These are phyloP conservation scores for Plasmopara muralis DNA, from an alignment of 352 stramenopile genomes.

Conservation along the genomic window DNA sequence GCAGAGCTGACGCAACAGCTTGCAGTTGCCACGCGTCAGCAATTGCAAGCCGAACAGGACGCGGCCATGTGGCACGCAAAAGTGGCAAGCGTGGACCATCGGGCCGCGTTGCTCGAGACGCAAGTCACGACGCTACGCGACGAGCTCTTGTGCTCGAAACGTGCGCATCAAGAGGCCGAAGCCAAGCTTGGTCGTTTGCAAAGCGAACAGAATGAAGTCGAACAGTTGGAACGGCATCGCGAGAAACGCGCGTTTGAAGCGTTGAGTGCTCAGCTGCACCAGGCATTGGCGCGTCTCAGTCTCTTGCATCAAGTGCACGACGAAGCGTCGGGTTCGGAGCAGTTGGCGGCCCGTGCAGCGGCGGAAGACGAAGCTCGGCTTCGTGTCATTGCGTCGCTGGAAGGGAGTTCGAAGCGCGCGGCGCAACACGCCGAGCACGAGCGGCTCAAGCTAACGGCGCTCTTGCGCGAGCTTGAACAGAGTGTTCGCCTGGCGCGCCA, in stretches of 20 bases:
- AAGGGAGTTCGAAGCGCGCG: slow-evolving; percentile 45
- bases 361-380: slow-evolving; percentile 47
- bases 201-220: slow-evolving; percentile 32
- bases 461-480: slow-evolving; percentile 46
- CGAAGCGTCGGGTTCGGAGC: slow-evolving; percentile 25
- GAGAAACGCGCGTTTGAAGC: slow-evolving; percentile 42
- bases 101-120: slow-evolving; percentile 12
- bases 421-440: slow-evolving; percentile 56
- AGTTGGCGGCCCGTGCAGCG: slow-evolving; percentile 17
- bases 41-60: slow-evolving; percentile 18
- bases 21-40: slow-evolving; percentile 9
- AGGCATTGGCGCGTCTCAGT: slow-evolving; percentile 41
- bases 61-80: slow-evolving; percentile 13
- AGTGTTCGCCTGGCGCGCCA: slow-evolving; percentile 45
- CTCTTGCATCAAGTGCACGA: slow-evolving; percentile 45
- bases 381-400: slow-evolving; percentile 57
- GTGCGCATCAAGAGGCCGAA: slow-evolving; percentile 17
- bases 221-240: slow-evolving; percentile 29
- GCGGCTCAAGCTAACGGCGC: slow-evolving; percentile 40
- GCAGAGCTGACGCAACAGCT: slow-evolving; percentile 29
- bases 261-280: slow-evolving; percentile 47
- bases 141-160: slow-evolving; percentile 18
- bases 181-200: slow-evolving; percentile 12
- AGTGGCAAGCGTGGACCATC: slow-evolving; percentile 13
- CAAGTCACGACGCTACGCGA: slow-evolving; percentile 15